A percentile compares a stretch with the other conserved stretches of the same genome.
phyloP scores from a whole-genome alignment of 495 filamentous ascomycete genomes.

The Patellaria atrata region DNA sequence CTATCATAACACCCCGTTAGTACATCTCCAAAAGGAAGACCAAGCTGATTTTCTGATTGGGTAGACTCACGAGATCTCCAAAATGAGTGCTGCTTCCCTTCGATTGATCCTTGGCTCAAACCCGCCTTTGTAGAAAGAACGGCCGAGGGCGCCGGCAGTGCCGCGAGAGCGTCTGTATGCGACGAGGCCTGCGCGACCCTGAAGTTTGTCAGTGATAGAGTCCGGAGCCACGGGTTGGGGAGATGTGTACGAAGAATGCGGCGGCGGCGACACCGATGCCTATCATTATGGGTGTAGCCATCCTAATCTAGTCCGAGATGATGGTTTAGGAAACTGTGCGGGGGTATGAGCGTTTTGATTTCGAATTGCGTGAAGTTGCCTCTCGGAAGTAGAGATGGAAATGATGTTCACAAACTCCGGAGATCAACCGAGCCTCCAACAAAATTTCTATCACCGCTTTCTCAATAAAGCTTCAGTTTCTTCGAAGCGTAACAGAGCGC shows the following conservation, averaged over 20 bases:
- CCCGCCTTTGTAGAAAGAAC: slow-evolving; percentile 91
- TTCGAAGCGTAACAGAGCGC: too few relatives aligned
- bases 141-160: slow-evolving; percentile 45
- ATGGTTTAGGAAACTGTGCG: too few relatives aligned
- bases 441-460: not conserved
- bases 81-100: slow-evolving; percentile 78
- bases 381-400: too few relatives aligned
- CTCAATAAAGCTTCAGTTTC: too few relatives aligned
- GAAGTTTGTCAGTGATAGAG: slow-evolving; percentile 3
- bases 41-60: not conserved
- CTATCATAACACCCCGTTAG: slow-evolving; percentile 32
- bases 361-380: too few relatives aligned
- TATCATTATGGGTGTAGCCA: slow-evolving; percentile 62
- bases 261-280: slow-evolving; percentile 58
- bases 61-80: slow-evolving; percentile 65
- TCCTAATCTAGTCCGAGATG: slow-evolving; percentile 22
- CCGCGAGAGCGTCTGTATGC: slow-evolving; percentile 73
- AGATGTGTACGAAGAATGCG: slow-evolving; percentile 31
- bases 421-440: not conserved
- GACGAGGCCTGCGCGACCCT: slow-evolving; percentile 86
- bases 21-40: slow-evolving; percentile 1
- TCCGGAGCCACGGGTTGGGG: slow-evolving; percentile 3
- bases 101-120: slow-evolving; percentile 91
- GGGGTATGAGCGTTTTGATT: too few relatives aligned
- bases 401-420: too few relatives aligned